Evolutionary conservation across 352 stramenopile species (phyloP), one percentile per base, ranked within the genome.

Genomic region (Stephanocyclus meneghinianus): DNA sequence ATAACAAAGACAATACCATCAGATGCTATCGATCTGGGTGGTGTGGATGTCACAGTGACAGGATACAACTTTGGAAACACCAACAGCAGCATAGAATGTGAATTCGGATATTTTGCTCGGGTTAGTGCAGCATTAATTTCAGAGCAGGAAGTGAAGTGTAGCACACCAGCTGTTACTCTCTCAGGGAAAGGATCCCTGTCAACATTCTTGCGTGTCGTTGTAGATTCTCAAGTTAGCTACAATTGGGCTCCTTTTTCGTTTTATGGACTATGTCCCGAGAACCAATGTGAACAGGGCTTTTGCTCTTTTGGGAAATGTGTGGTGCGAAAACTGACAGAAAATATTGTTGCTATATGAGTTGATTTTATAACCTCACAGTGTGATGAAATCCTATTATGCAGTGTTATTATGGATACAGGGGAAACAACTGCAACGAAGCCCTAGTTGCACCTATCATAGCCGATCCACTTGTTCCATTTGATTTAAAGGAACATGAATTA

Each of bases 171-270:
- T 55, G 69, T 76, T 21, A 21, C 4, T 11, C 40, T 76, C 5
- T 69, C 59, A 37, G 21, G 32, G 9, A 66, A n/a, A 30, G 69
- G 69, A 18, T 55, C 47, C 11, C 16, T 76, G 59, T 35, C 32
- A 64, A 55, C 45, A 44, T 51, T 70, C 32, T 26, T 76, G 13
- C 44, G 18, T 53, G 4, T 76, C 15, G 18, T 55, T 51, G 37
- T 78, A n/a, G 47, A 78, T 63, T 42, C n/a, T 16, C 18, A 73
- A 62, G 16, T n/a, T 26, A 71, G 57, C 51, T 78, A 64, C 53
- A 78, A 78, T 64, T 66, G 60, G 15, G 50, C 72, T n/a, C 71
- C 71, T n/a, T 78, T 78, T 53, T 42, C 26, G 9, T 78, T 78
- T 48, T 78, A 73, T 42, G 71, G 56, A 59, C 7, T 64, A 1